These are phyloP conservation scores for Spongospora subterranea DNA, from an alignment of 208 protist genomes.

Conservation along the genomic window DNA sequence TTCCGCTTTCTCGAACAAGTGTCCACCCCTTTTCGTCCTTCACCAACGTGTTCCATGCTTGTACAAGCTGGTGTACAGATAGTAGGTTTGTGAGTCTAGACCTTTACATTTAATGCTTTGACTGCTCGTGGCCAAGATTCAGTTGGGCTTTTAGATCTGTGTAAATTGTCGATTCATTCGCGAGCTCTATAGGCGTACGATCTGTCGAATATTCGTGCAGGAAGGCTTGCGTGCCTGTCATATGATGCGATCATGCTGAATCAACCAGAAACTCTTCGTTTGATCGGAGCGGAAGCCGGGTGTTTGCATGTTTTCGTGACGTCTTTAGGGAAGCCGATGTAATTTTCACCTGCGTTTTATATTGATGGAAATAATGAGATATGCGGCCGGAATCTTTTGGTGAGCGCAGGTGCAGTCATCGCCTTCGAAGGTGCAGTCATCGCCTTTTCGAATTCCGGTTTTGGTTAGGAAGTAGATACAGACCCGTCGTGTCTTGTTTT, in stretches of 20 bases:
- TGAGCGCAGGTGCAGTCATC: neutral
- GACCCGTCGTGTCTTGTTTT: neutral
- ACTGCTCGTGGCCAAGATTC: neutral
- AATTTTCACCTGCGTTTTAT: neutral
- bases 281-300: neutral
- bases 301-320: neutral
- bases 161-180: neutral
- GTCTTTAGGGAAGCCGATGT: neutral
- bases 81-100: too few relatives aligned
- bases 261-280: neutral
- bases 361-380: neutral
- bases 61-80: too few relatives aligned
- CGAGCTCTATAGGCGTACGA: neutral
- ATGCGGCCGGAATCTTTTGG: neutral
- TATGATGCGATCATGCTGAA: neutral
- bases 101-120: too few relatives aligned
- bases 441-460: neutral
- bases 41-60: too few relatives aligned
- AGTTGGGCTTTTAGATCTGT: neutral
- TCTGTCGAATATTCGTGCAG: neutral
- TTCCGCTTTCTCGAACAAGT: too few relatives aligned
- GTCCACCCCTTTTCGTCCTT: too few relatives aligned
- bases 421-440: neutral
- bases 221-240: neutral
- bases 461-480: conserved; percentile 2